These are phyloP conservation scores for Phytophthora pseudosyringae DNA, from an alignment of 352 stramenopile genomes.

Conservation along the genomic window DNA sequence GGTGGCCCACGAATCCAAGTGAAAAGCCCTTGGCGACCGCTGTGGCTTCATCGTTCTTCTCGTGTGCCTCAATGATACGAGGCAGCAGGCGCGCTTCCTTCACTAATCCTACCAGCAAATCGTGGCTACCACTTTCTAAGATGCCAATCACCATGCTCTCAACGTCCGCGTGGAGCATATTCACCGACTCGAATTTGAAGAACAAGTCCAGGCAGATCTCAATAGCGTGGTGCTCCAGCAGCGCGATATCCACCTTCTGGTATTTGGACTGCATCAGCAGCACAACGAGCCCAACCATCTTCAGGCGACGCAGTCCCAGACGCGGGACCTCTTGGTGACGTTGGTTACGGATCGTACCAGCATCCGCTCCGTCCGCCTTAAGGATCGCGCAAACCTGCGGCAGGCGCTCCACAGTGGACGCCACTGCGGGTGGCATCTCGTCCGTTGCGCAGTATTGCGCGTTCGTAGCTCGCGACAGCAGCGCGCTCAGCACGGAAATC, in stretches of 20 bases:
- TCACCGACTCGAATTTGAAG: constrained; percentile 89
- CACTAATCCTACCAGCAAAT: constrained; percentile 78
- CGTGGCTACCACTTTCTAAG: constrained; percentile 78
- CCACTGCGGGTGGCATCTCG: constrained; percentile 66
- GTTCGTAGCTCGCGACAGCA: constrained; percentile 82
- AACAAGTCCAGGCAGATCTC: constrained; percentile 84
- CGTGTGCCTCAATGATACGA: constrained; percentile 79
- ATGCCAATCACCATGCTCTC: constrained; percentile 88
- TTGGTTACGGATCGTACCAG: constrained; percentile 77
- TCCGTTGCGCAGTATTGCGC: constrained; percentile 73
- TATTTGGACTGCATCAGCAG: constrained; percentile 88
- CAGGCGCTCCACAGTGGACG: constrained; percentile 58
- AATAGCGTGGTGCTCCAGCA: constrained; percentile 75
- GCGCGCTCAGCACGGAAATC: constrained; percentile 76
- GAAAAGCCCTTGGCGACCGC: constrained; percentile 68
- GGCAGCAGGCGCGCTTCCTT: constrained; percentile 72
- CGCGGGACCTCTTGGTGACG: constrained; percentile 74
- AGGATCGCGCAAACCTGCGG: constrained; percentile 74
- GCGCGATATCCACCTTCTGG: constrained; percentile 71
- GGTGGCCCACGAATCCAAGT: constrained; percentile 81
- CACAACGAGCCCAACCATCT: constrained; percentile 82
- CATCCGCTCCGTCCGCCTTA: constrained; percentile 63
- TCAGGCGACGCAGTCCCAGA: constrained; percentile 77
- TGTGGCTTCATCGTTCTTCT: constrained; percentile 76
- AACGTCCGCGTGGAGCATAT: constrained; percentile 88